Conservation (phyloP, 2,329 filamentous ascomycete genomes). For the Mycosphaerella sp. region DNA sequence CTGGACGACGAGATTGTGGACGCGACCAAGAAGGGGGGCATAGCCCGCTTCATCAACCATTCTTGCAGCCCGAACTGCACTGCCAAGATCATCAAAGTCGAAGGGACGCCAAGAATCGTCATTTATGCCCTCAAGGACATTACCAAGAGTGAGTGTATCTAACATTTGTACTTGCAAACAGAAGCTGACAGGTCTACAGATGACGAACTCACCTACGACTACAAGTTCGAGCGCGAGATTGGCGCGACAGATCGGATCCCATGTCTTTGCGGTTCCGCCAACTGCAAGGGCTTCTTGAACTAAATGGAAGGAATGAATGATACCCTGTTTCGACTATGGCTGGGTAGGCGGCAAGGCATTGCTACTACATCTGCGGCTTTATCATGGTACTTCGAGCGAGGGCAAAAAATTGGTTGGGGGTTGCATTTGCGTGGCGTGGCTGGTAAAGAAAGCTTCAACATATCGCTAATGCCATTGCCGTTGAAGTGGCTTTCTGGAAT, state of each 20-base stretch:
- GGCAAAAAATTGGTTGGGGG: too few relatives aligned
- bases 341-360: neutral
- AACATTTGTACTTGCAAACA: neutral
- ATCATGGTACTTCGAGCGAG: neutral
- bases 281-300: constrained; percentile 98
- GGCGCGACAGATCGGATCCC: constrained; percentile 92
- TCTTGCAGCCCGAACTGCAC: constrained; percentile 98
- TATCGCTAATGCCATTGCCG: neutral
- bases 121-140: constrained; percentile 98
- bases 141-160: constrained; percentile 67
- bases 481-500: neutral
- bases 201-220: constrained; percentile 98
- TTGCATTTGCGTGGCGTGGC: neutral
- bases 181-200: constrained; percentile 50
- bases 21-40: constrained; percentile 96
- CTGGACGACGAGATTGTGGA: constrained; percentile 97
- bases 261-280: constrained; percentile 90
- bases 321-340: constrained; percentile 4
- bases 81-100: constrained; percentile 98
- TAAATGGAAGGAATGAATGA: constrained; percentile 39
- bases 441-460: neutral
- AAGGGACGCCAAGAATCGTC: constrained; percentile 96
- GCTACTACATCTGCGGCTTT: neutral
- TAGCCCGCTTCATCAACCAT: constrained; percentile 97
- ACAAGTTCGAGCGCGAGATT: constrained; percentile 98